phyloP scores from a whole-genome alignment of 2,329 filamentous ascomycete species.

The Huntiella decipiens region DNA sequence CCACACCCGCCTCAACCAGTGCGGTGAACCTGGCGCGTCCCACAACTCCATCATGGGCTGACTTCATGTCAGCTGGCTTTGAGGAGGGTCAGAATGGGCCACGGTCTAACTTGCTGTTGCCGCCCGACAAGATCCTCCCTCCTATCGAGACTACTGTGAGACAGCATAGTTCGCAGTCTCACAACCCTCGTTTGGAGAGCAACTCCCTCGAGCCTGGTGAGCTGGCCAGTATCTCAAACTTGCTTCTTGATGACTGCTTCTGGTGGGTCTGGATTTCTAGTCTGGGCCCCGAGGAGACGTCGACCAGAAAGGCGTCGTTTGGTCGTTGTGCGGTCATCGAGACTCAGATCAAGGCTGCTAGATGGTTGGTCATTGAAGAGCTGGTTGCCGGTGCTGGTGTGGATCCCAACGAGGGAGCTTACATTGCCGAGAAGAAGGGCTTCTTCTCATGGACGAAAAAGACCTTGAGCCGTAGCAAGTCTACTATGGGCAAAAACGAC shows the following conservation, averaged over 20 bases:
- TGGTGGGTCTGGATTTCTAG: constrained; percentile 99
- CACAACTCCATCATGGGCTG: constrained; percentile 94
- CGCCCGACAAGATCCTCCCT: constrained; percentile 77
- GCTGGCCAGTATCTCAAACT: constrained; percentile 70
- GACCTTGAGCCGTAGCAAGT: constrained; percentile 45
- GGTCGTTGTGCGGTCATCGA: constrained; percentile 85
- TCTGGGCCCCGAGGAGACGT: constrained; percentile 74
- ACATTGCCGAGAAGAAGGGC: constrained; percentile 88
- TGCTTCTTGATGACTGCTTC: constrained; percentile 86
- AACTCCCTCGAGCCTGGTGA: constrained; percentile 74
- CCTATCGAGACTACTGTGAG: constrained; percentile 56
- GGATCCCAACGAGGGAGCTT: constrained; percentile 66
- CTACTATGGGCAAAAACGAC: constrained; percentile 37
- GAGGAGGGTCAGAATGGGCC: constrained; percentile 49
- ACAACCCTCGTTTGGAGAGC: constrained; percentile 51
- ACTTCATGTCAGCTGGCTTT: constrained; percentile 90
- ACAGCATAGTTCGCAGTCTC: constrained; percentile 73
- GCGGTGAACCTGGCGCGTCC: constrained; percentile 50
- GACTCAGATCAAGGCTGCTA: constrained; percentile 59
- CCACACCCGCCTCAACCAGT: constrained; percentile 46
- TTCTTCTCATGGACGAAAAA: constrained; percentile 75
- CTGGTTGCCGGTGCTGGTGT: constrained; percentile 84
- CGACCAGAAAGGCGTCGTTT: constrained; percentile 75
- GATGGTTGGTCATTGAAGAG: constrained; percentile 91
- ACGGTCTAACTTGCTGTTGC: constrained; percentile 47